phyloP scores from a whole-genome alignment of 371 early-diverging fungal genomes.

The Blyttiomyces sp. region DNA sequence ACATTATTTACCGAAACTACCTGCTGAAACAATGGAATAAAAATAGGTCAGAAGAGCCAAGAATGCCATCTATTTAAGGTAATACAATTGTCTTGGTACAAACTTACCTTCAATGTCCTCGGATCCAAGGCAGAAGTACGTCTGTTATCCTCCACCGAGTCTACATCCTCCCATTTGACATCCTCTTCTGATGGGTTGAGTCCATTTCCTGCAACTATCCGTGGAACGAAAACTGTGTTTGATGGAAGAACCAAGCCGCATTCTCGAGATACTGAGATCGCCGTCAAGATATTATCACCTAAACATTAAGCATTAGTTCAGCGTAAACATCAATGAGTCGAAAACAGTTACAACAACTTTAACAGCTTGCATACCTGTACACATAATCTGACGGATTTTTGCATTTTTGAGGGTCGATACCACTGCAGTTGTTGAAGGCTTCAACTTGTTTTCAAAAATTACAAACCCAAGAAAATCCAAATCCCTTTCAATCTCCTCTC shows the following conservation, averaged over 20 bases:
- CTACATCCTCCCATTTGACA: conserved; percentile 50
- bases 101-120: conserved; percentile 28
- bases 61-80: no score
- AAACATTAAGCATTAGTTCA: background rate
- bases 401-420: conserved; percentile 84
- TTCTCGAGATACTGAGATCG: conserved; percentile 93
- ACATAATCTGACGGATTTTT: conserved; percentile 95
- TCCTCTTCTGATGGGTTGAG: conserved; percentile 25
- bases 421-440: conserved; percentile 79
- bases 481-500: conserved; percentile 82
- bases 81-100: no score
- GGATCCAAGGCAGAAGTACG: conserved; percentile 33
- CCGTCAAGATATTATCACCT: conserved; percentile 96
- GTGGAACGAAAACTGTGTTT: conserved; percentile 46
- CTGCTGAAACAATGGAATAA: no score
- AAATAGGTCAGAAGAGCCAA: no score
- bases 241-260: conserved; percentile 70
- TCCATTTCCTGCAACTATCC: conserved; percentile 23
- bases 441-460: conserved; percentile 98
- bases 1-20: no score
- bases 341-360: background rate
- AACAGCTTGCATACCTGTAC: conserved; percentile 65
- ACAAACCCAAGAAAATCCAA: conserved; percentile 93
- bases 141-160: conserved; percentile 25
- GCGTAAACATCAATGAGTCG: background rate